Base-by-base conservation (phyloP, 495 filamentous ascomycete genomes). In the Lindgomyces ingoldianus region DNA sequence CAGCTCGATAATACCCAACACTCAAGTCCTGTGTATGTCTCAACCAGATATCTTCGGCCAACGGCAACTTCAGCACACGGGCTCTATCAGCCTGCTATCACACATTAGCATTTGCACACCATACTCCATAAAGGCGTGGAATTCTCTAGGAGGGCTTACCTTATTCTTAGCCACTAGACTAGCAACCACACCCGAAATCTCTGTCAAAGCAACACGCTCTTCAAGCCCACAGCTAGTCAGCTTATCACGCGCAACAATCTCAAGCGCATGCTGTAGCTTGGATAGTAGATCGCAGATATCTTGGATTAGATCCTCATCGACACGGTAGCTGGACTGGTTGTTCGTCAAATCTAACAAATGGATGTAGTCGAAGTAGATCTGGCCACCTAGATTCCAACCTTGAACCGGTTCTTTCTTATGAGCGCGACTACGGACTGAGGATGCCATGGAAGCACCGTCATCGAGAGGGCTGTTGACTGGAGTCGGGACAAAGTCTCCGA, bases 291-390 rank as follows among this genome's bases (percentile, higher is more conserved):
- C 80, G 21, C 90, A 71, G 11, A 85, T 74, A 55, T 72, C 74
- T 29, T 75, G 68, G 74, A 54, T 73, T 64, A 72, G 76, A 46
- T 65, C 70, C 62, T 75, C 66, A 50, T 75, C 52, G 29, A 61
- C 62, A 64, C 47, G 74, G 59, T 45, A 64, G 56, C 67, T 77
- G 65, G 46, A 57, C 62, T 29, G 44, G 22, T 64, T 30, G 22
- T 25, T 74, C 65, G 47, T 71, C 54, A 79, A 74, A 41, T 78
- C 72, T 51, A 81, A 60, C 22, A 94, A 77, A 30, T 85, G 80
- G 21, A 95, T 79, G 75, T 88, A 97, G 58, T 93, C 88, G 49
- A 87, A 83, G 67, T 96, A 97, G 18, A 97, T 83, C 53, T 86
- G 83, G 11, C 91, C 93, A 14, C 90, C 92, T 21, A 81, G 74